Evolutionary conservation across 208 protist genomes (phyloP), one percentile per base, ranked within the genome.

Genomic region (Wallacemonas collosoma): DNA sequence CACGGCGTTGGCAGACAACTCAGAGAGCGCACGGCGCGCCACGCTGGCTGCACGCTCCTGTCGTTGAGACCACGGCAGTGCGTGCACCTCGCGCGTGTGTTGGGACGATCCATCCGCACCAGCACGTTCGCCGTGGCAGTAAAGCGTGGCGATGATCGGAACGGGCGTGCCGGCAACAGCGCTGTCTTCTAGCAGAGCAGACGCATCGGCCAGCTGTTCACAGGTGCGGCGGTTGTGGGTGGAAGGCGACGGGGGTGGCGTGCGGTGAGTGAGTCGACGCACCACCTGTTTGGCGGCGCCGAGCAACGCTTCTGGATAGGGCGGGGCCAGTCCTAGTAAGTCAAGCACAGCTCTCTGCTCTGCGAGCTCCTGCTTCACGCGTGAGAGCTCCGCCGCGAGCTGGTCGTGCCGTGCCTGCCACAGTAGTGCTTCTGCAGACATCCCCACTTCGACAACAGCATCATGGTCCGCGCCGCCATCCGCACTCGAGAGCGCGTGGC

Each of bases 321-420:
- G 89, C 44, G 79, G 75, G n/a, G 38, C 57, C 15, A 92, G 53
- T 2, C 85, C 85, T 14, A 94, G 77, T 26, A 84, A 77, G 57
- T 94, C 89, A 45, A 94, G 57, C 36, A 92, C 81, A 12, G 85
- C 74, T 26, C 81, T 69, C 71, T 91, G 86, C 70, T 92, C 83
- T 2, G 83, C 86, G 58, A 88, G 62, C n/a, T 61, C 39, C 5
- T 58, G 45, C 79, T 91, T 94, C 48, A 79, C 72, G 5, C 14
- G 64, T 0, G 77, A 73, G 53, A 94, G 73, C 68, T 90, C 78
- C 41, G 54, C 57, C 47, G 75, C 80, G 5, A 94, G 67, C 26
- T 38, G 60, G 45, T 82, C 75, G 48, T 82, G 48, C 5, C 81
- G 73, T 14, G 61, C 55, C 8, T 39, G 62, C 76, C 81, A 77